These are phyloP conservation scores for Exophiala spinifera DNA, from an alignment of 2,329 filamentous ascomycete genomes.

Conservation along the genomic window DNA sequence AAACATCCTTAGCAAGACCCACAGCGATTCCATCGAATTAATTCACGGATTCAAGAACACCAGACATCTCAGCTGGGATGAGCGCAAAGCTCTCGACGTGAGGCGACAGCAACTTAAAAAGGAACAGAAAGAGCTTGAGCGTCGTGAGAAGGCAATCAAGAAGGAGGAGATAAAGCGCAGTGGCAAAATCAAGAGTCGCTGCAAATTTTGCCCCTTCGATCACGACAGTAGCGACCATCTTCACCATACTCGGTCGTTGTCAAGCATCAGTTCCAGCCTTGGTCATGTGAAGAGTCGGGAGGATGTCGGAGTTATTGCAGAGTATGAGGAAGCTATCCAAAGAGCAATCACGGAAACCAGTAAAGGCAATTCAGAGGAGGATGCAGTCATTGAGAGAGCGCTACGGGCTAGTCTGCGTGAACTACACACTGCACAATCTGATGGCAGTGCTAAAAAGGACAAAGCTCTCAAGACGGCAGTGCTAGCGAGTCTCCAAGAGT, in stretches of 20 bases:
- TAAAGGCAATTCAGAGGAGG: constrained; percentile 65
- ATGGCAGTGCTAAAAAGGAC: constrained; percentile 29
- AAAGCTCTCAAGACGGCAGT: constrained; percentile 33
- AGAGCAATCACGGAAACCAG: constrained; percentile 69
- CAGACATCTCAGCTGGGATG: constrained; percentile 49
- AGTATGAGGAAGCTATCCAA: constrained; percentile 70
- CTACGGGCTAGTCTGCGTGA: constrained; percentile 69
- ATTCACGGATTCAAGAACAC: constrained; percentile 50
- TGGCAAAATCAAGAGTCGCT: constrained; percentile 20
- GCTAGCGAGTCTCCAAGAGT: constrained; percentile 27
- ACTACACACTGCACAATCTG: constrained; percentile 41
- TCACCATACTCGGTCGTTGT: constrained; percentile 11
- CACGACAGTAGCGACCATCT: constrained; percentile 22
- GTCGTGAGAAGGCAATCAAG: constrained; percentile 27
- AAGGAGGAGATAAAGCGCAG: constrained; percentile 25
- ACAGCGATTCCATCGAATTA: constrained; percentile 39
- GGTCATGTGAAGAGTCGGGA: constrained; percentile 6
- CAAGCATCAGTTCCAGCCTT: constrained; percentile 13
- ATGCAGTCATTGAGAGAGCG: constrained; percentile 67
- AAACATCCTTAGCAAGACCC: constrained; percentile 31
- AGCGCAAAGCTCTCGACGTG: constrained; percentile 51
- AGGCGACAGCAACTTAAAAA: constrained; percentile 24
- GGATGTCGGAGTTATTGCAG: background rate
- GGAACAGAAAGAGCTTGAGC: constrained; percentile 29
- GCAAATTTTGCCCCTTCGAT: constrained; percentile 27